Percentiles rank a stretch among this genome's conserved stretches.
phyloP scores from a whole-genome alignment of 106 monocot species.

The Phalaenopsis equestris region DNA sequence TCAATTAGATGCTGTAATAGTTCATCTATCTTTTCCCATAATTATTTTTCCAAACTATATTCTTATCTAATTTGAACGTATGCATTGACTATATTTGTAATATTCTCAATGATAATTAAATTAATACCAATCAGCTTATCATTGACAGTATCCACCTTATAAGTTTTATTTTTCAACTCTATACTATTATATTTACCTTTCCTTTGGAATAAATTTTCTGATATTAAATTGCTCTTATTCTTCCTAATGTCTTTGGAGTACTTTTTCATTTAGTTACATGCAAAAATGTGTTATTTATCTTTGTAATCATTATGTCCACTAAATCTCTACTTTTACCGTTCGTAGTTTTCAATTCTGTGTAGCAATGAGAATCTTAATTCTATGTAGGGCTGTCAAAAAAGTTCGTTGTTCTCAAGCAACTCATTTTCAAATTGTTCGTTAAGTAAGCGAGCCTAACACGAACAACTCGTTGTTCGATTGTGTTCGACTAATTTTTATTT shows the following conservation, averaged over 20 bases:
- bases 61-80: background rate
- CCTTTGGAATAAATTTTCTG: too few relatives aligned
- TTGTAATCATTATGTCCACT: too few relatives aligned
- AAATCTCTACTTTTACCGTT: background rate
- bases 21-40: background rate
- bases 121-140: background rate
- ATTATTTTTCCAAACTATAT: background rate
- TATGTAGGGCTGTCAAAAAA: too few relatives aligned
- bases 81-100: background rate
- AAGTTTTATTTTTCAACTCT: background rate
- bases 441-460: too few relatives aligned
- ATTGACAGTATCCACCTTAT: background rate
- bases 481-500: too few relatives aligned
- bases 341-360: background rate
- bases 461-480: too few relatives aligned
- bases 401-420: too few relatives aligned
- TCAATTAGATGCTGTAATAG: background rate
- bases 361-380: background rate
- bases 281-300: too few relatives aligned
- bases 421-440: too few relatives aligned
- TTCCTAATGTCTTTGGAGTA: too few relatives aligned
- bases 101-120: background rate
- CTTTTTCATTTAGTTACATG: too few relatives aligned
- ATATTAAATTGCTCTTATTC: too few relatives aligned
- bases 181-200: background rate